Percentiles rank a stretch among this genome's conserved stretches.
phyloP scores from a whole-genome alignment of 805 yeast species.

The Wickerhamomyces queroliae region DNA sequence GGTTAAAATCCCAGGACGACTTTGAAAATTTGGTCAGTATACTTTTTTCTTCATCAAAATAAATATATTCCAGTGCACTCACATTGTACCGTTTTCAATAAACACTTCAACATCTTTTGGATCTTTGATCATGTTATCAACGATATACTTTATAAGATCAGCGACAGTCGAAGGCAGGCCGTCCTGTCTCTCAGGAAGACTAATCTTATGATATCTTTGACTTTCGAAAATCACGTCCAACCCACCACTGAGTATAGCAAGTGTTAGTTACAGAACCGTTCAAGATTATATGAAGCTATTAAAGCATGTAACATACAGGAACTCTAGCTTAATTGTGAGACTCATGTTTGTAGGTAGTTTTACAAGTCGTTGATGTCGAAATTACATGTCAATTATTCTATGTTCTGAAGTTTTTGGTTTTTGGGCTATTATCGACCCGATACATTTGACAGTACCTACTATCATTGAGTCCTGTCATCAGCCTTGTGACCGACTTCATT shows the following conservation, averaged over 20 bases:
- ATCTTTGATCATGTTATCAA: constrained; percentile 48
- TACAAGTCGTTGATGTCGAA: no score
- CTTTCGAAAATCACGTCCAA: constrained; percentile 71
- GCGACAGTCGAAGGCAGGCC: constrained; percentile 27
- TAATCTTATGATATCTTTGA: constrained; percentile 46
- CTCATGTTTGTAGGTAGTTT: no score
- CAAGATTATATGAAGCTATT: no score
- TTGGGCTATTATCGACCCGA: no score
- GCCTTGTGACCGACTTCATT: no score
- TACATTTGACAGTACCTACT: no score
- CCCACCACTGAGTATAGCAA: constrained; percentile 55
- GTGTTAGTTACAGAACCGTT: no score
- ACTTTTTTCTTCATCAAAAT: no score
- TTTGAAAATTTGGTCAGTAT: neutral
- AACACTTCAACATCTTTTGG: constrained; percentile 66
- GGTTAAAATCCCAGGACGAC: constrained; percentile 87
- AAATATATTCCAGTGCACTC: no score
- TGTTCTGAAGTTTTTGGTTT: no score
- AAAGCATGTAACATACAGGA: neutral
- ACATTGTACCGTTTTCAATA: constrained; percentile 68
- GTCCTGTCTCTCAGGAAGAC: constrained; percentile 36
- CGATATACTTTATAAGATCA: constrained; percentile 53
- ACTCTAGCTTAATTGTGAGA: neutral
- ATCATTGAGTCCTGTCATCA: no score
- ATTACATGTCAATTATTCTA: no score